Evolutionary conservation across 768 basidiomycete species (phyloP).

Genomic region (Goffeauzyma gilvescens): DNA sequence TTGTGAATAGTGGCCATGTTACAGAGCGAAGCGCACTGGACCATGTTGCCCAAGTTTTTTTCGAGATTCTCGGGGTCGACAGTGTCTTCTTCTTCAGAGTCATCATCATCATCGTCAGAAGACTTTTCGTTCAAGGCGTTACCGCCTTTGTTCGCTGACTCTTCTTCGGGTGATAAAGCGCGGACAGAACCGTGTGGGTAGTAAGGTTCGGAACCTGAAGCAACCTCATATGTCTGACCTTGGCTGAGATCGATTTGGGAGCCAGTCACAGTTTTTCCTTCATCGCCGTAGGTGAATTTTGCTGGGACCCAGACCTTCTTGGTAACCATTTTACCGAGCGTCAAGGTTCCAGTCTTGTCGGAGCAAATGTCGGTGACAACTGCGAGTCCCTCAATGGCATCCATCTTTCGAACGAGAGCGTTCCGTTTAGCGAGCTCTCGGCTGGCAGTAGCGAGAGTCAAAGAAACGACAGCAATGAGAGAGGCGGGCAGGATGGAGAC

Average conservation of each 20-base stretch:
- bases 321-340: conserved; percentile 29
- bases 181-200: conserved; percentile 8
- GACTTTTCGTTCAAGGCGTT: conserved; percentile 12
- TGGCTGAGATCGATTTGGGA: conserved; percentile 1
- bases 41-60: conserved; percentile 18
- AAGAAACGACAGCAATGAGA: conserved; percentile 39
- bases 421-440: conserved; percentile 39
- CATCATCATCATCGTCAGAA: neutral
- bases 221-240: conserved; percentile 21
- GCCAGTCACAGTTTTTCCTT: neutral
- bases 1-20: conserved; percentile 33
- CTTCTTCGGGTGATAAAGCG: conserved; percentile 5
- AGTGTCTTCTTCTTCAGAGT: conserved; percentile 1
- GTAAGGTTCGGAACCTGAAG: conserved; percentile 19
- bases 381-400: conserved; percentile 46
- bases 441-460: conserved; percentile 43
- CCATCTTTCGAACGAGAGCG: conserved; percentile 46
- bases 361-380: conserved; percentile 42
- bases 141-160: conserved; percentile 6
- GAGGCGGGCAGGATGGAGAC: conserved; percentile 35
- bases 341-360: conserved; percentile 48
- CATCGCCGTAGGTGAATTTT: conserved; percentile 1
- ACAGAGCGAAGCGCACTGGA: conserved; percentile 30
- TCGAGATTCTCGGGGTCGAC: conserved; percentile 3
- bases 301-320: conserved; percentile 10